Conservation (phyloP, 2,329 filamentous ascomycete species). For the Epichloe bromicola region DNA sequence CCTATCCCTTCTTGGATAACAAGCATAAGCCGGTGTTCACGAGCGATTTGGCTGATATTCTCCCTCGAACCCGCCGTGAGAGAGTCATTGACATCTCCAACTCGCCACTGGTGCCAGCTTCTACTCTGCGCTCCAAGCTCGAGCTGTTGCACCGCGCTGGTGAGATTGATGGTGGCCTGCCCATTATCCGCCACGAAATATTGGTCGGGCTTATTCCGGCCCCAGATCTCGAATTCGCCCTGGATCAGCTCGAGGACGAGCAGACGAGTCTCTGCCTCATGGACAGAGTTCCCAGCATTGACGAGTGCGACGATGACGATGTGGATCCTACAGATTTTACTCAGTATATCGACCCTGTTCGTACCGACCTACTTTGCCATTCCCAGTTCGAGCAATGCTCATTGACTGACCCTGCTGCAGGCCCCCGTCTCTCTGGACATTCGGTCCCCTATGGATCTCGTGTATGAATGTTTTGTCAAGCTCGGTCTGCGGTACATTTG, state of each 20-base stretch:
- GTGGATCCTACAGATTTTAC: constrained; percentile 74
- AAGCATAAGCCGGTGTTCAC: constrained; percentile 89
- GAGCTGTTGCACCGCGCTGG: constrained; percentile 71
- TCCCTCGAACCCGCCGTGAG: constrained; percentile 59
- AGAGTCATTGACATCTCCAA: constrained; percentile 79
- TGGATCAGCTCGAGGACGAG: constrained; percentile 74
- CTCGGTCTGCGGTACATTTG: constrained; percentile 87
- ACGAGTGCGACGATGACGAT: constrained; percentile 48
- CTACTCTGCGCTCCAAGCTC: constrained; percentile 65
- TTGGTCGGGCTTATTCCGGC: constrained; percentile 87
- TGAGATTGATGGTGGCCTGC: constrained; percentile 83
- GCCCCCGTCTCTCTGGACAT: constrained; percentile 83
- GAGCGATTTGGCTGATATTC: constrained; percentile 75
- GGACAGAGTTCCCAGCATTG: constrained; percentile 50
- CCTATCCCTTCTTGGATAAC: constrained; percentile 94
- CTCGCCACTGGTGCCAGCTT: constrained; percentile 68
- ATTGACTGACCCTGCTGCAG: constrained; percentile 23
- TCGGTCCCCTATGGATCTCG: constrained; percentile 80
- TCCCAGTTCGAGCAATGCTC: no score
- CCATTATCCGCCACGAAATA: constrained; percentile 65
- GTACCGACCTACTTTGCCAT: constrained; percentile 15
- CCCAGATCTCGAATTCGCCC: constrained; percentile 82
- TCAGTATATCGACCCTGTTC: constrained; percentile 73
- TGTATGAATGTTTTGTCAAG: constrained; percentile 95
- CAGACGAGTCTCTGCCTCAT: constrained; percentile 67